These are phyloP conservation scores for Hortiboletus flavorubellus DNA, from an alignment of 768 basidiomycete species.

Conservation along the genomic window DNA sequence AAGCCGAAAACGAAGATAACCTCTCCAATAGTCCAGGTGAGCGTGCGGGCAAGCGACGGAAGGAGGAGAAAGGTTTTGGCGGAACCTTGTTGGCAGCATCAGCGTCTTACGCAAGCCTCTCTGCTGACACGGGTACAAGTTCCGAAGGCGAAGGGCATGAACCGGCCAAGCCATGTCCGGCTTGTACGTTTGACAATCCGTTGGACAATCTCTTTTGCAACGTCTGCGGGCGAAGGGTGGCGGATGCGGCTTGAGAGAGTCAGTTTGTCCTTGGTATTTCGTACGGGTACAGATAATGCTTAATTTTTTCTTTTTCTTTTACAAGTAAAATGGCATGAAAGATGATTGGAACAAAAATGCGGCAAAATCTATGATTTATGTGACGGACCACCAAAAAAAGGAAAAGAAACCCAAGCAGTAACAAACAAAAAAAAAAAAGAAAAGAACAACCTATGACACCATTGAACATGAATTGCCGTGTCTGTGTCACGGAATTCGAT, in stretches of 20 bases:
- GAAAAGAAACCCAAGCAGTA: conserved; percentile 20
- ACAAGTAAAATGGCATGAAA: conserved; percentile 15
- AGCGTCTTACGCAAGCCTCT: conserved; percentile 26
- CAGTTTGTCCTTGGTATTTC: conserved; percentile 9
- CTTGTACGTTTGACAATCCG: conserved; percentile 59
- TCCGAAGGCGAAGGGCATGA: conserved; percentile 32
- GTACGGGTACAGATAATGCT: conserved; percentile 36
- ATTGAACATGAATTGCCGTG: conserved; percentile 8
- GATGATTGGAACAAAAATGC: conserved; percentile 20
- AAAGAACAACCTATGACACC: conserved; percentile 25
- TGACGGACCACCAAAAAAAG: conserved; percentile 24
- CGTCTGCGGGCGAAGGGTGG: conserved; percentile 42
- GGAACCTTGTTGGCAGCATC: conserved; percentile 65
- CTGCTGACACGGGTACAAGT: conserved; percentile 31
- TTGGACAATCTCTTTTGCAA: conserved; percentile 40
- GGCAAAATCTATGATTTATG: conserved; percentile 29
- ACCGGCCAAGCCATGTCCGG: conserved; percentile 43
- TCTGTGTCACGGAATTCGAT: conserved; percentile 20
- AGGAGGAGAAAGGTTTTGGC: conserved; percentile 65
- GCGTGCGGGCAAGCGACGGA: conserved; percentile 38
- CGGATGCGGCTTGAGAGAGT: conserved; percentile 19
- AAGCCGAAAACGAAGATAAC: conserved; percentile 57
- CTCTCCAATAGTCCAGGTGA: conserved; percentile 48
- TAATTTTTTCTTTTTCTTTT: conserved; percentile 25
- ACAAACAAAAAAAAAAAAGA: conserved; percentile 15